A percentile compares a stretch with the other conserved stretches of the same genome.
Evolutionary conservation across 2,329 filamentous ascomycete genomes (phyloP).

Genomic region (Fusarium brevicatenulatum): DNA sequence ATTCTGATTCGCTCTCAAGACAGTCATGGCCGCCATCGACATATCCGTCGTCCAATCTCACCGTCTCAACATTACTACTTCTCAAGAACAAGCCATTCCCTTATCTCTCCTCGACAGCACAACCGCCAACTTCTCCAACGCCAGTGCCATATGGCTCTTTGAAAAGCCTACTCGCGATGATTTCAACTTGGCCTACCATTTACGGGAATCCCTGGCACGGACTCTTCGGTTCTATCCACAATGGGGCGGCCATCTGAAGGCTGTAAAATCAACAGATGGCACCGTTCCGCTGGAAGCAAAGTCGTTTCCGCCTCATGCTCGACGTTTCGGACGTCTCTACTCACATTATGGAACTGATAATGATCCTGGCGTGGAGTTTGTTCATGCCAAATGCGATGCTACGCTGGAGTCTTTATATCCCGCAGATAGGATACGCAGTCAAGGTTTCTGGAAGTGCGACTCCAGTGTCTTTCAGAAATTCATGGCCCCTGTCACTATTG

Average conservation of each 20-base stretch:
- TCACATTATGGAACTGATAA: slow-evolving; percentile 19
- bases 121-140: slow-evolving; percentile 35
- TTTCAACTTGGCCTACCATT: background rate
- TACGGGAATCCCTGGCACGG: slow-evolving; percentile 10
- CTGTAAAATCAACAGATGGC: slow-evolving; percentile 17
- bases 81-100: slow-evolving; percentile 10
- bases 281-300: slow-evolving; percentile 1
- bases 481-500: background rate
- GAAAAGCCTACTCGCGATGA: background rate
- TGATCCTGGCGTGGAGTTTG: slow-evolving; percentile 39
- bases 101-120: slow-evolving; percentile 41
- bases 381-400: slow-evolving; percentile 12
- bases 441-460: slow-evolving; percentile 21
- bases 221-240: slow-evolving; percentile 35
- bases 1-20: rapidly evolving
- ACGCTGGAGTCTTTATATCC: slow-evolving; percentile 26
- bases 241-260: slow-evolving; percentile 35
- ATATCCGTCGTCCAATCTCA: slow-evolving; percentile 1
- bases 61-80: background rate
- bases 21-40: background rate
- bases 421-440: background rate
- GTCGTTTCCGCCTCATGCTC: slow-evolving; percentile 31
- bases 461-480: slow-evolving; percentile 11
- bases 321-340: slow-evolving; percentile 38
- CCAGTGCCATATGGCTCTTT: slow-evolving; percentile 40